Percentiles rank a stretch among this genome's conserved stretches.
These are phyloP conservation scores for Asparagopsis taxiformis DNA, from an alignment of 31 red algal genomes.

Conservation along the genomic window DNA sequence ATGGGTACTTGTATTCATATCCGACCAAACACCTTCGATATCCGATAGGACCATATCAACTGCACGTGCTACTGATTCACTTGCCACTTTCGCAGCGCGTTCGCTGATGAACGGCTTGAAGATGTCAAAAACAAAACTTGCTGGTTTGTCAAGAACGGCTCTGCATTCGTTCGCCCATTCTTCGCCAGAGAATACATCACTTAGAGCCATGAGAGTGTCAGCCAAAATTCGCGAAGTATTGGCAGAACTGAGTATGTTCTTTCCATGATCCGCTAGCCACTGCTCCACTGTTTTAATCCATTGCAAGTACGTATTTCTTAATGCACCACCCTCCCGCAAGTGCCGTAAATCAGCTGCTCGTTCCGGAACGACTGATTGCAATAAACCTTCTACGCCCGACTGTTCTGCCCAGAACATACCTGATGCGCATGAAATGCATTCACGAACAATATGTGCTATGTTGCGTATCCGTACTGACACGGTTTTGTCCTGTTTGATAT, in stretches of 20 bases:
- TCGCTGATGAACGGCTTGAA: slow-evolving; percentile 62
- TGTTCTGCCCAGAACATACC: slow-evolving; percentile 28
- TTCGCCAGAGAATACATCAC: slow-evolving; percentile 36
- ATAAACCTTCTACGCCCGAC: slow-evolving; percentile 21
- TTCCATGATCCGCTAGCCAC: slow-evolving; percentile 53
- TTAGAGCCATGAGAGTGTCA: slow-evolving; percentile 40
- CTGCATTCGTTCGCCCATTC: slow-evolving; percentile 45
- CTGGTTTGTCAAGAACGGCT: slow-evolving; percentile 10
- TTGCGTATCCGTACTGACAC: slow-evolving; percentile 23
- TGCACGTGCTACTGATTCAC: slow-evolving; percentile 39
- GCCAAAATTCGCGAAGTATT: slow-evolving; percentile 42
- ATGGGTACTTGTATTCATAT: slow-evolving; percentile 28
- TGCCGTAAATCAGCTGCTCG: slow-evolving; percentile 13
- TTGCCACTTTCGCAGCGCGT: slow-evolving; percentile 39
- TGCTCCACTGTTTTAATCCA: slow-evolving; percentile 37
- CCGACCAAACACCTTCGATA: slow-evolving; percentile 32
- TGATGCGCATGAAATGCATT: slow-evolving; percentile 35
- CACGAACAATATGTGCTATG: slow-evolving; percentile 36
- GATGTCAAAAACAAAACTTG: slow-evolving; percentile 61
- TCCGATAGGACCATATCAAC: slow-evolving; percentile 34
- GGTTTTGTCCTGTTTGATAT: neutral
- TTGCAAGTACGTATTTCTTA: slow-evolving; percentile 1
- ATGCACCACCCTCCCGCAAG: slow-evolving; percentile 10
- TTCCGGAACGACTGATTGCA: slow-evolving; percentile 14
- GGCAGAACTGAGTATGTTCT: slow-evolving; percentile 24